A percentile compares a stretch with the other conserved stretches of the same genome.
Conservation (phyloP, 164 flowering plant genomes). For the Tetracentron sinense region DNA sequence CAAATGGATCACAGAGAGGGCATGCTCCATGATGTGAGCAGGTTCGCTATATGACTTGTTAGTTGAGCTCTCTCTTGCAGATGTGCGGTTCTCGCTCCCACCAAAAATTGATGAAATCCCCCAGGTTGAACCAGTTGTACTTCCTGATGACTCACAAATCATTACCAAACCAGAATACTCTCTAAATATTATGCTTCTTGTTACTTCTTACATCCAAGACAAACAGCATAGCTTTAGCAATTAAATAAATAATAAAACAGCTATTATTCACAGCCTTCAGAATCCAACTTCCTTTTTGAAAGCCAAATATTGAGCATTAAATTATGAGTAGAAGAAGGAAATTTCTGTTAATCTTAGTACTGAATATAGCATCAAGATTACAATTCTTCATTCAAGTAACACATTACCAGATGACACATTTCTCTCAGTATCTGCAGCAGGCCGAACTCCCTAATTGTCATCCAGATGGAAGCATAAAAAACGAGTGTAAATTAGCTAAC, state of each 20-base stretch:
- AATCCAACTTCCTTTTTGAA: not conserved
- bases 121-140: slow-evolving; percentile 48
- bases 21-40: slow-evolving; percentile 43
- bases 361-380: not conserved
- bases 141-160: slow-evolving; percentile 39
- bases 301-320: not conserved
- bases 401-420: slow-evolving; percentile 58
- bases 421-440: slow-evolving; percentile 61
- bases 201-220: no score
- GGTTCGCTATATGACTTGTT: slow-evolving; percentile 52
- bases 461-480: not conserved
- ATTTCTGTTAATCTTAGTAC: no score
- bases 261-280: no score
- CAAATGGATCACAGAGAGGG: slow-evolving; percentile 61
- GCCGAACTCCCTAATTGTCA: slow-evolving; percentile 51
- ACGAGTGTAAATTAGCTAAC: not conserved
- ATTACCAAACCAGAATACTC: not conserved
- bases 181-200: no score
- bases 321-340: not conserved
- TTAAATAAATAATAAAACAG: no score
- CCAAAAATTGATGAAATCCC: slow-evolving; percentile 91
- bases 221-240: not conserved
- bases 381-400: slow-evolving; percentile 1
- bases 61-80: slow-evolving; percentile 41
- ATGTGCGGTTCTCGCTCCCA: slow-evolving; percentile 40